These are phyloP conservation scores for Saturnispora saitoi DNA, from an alignment of 805 yeast genomes.

Conservation along the genomic window DNA sequence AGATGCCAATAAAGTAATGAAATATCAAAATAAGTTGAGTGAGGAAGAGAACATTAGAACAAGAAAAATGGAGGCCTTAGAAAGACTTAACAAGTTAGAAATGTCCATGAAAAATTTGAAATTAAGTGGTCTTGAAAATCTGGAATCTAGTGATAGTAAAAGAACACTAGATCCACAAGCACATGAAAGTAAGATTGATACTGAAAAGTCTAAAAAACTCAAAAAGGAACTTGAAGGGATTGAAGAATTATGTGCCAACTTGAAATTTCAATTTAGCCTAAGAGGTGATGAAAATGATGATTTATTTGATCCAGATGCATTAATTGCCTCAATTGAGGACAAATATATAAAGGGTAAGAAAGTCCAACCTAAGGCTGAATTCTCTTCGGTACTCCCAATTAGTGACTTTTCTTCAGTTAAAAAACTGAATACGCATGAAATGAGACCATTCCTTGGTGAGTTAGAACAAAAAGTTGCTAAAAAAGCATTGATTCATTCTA, in stretches of 20 bases:
- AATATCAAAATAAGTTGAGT: constrained; percentile 42
- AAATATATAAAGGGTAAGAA: constrained; percentile 25
- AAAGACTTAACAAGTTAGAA: constrained; percentile 64
- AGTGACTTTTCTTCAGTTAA: not conserved
- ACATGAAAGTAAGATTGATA: constrained; percentile 7
- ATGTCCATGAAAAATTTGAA: constrained; percentile 22
- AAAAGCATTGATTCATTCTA: constrained; percentile 28
- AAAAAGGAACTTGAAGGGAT: constrained; percentile 19
- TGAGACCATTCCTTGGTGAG: constrained; percentile 42
- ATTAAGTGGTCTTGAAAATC: constrained; percentile 13
- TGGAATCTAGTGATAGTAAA: not conserved
- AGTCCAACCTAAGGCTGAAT: constrained; percentile 18
- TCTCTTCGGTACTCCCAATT: constrained; percentile 13
- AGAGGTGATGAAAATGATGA: constrained; percentile 19
- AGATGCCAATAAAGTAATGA: constrained; percentile 70
- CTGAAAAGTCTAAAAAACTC: constrained; percentile 16
- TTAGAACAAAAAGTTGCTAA: constrained; percentile 41
- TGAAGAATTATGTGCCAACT: constrained; percentile 21
- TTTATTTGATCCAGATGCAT: constrained; percentile 15
- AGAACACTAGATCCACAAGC: constrained; percentile 26
- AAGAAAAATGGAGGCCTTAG: constrained; percentile 60
- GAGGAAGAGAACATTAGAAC: constrained; percentile 48
- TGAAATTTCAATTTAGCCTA: constrained; percentile 21
- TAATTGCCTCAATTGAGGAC: constrained; percentile 22
- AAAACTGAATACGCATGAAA: constrained; percentile 16